Conservation (phyloP, 78 protist genomes). For the Bodo saltans region DNA sequence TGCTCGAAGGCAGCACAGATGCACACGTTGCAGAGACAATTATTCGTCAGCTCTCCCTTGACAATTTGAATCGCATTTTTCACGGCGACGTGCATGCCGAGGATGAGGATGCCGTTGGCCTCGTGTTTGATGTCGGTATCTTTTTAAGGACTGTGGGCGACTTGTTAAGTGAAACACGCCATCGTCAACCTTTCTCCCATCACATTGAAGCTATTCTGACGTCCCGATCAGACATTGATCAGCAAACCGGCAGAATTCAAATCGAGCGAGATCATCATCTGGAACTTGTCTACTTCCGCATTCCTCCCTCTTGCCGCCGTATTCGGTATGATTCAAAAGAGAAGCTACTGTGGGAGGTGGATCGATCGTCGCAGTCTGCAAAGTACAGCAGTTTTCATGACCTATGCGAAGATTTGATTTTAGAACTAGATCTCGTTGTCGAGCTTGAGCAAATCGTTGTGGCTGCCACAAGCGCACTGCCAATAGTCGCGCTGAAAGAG, state of each 20-base stretch:
- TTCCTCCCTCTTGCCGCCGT: not conserved
- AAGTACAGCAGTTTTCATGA: not conserved
- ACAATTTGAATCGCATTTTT: not conserved
- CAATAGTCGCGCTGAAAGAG: not conserved
- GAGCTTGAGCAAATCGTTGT: not conserved
- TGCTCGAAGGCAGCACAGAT: constrained; percentile 7
- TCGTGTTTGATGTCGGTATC: not conserved
- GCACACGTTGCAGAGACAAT: not conserved
- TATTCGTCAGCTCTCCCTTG: not conserved
- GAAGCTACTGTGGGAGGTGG: not conserved
- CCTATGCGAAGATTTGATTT: not conserved
- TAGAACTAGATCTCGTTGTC: constrained; percentile 5
- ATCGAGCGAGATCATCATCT: not conserved
- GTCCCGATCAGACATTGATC: not conserved
- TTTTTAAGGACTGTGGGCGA: not conserved
- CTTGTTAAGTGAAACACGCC: not conserved
- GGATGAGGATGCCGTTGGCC: not conserved
- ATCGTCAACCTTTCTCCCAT: too few relatives aligned
- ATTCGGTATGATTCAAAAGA: constrained; percentile 12
- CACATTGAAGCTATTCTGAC: not conserved
- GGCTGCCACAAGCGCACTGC: not conserved
- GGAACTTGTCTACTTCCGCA: constrained; percentile 31
- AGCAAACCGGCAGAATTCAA: constrained; percentile 31
- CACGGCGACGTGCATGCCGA: not conserved
- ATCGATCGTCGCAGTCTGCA: not conserved